Evolutionary conservation across 305 asterid genomes (phyloP), one percentile per base, ranked within the genome.

Genomic region (Rubia peregrina): DNA sequence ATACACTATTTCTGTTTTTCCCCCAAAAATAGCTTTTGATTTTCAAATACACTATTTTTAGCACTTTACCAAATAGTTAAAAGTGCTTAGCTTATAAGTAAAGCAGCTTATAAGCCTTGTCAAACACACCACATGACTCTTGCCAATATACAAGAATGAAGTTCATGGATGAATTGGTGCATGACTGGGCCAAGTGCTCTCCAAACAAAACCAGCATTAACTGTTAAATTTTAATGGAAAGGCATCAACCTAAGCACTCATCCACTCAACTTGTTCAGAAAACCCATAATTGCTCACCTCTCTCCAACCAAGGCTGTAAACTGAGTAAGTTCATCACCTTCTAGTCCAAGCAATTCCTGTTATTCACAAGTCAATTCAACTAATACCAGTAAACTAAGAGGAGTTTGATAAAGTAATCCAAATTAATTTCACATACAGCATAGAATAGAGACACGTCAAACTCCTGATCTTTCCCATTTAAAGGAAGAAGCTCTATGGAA

Each of bases 281-380:
- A 42, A 7, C 21, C 11, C 6, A 48, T 36, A 51, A 61, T 69
- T 70, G 75, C 85, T 83, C 75, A 88, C 98, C 96, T 92, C 83
- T 89, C 96, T 78, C 84, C 93, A 70, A 79, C 83, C 63, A 87
- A 77, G 63, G 92, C 80, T 77, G 86, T 86, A 83, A 90, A 90
- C 74, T 86, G 92, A 72, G 74, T 81, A 73, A 92, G 84, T 48
- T 84, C 89, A 70, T 84, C 87, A 65, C 84, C 98, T 74, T 89
- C 97, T 78, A 92, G 72, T 73, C 91, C 97, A 85, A 92, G 85
- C 63, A 92, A 85, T 43, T 90, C 98, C 98, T 92, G 83, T 61
- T 17, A 17, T 8, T 57, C 42, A 57, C 44, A 44, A 73, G 68
- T 22, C 22, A 24, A 16, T 41, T 5, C 59, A 67, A n/a, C 21